Evolutionary conservation across 371 early-diverging fungal genomes (phyloP).

Genomic region (Mortierella sp.): DNA sequence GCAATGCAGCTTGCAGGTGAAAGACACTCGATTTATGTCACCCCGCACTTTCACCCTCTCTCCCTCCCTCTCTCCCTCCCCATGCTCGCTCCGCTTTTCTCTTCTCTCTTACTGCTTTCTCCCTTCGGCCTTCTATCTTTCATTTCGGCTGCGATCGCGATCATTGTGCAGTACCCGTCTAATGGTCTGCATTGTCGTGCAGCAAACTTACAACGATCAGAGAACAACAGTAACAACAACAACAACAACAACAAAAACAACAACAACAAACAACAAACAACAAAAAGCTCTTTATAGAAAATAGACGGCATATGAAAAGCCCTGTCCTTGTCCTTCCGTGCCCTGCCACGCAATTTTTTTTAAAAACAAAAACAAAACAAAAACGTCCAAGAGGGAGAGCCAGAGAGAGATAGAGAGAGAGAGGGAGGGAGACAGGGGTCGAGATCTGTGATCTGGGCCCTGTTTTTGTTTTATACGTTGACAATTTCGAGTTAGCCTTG

Average conservation of each 20-base stretch:
- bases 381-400: not conserved
- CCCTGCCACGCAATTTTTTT: slow-evolving; percentile 9
- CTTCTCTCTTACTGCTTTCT: too few relatives aligned
- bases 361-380: slow-evolving; percentile 1
- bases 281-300: not conserved
- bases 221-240: not conserved
- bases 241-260: not conserved
- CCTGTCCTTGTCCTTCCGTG: not conserved
- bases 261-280: not conserved
- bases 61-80: not conserved
- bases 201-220: too few relatives aligned
- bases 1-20: not conserved
- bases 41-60: not conserved
- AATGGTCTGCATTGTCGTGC: not conserved
- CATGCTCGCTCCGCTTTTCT: not conserved
- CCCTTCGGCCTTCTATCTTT: not conserved
- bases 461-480: not conserved
- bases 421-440: not conserved
- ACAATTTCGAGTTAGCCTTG: too few relatives aligned
- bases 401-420: not conserved
- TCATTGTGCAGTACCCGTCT: too few relatives aligned
- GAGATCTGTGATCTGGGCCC: not conserved
- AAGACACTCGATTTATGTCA: not conserved
- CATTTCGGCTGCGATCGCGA: not conserved
- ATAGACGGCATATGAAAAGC: not conserved